These are phyloP conservation scores for Cladosporium sphaerospermum DNA, from an alignment of 2,329 filamentous ascomycete species.

Conservation along the genomic window DNA sequence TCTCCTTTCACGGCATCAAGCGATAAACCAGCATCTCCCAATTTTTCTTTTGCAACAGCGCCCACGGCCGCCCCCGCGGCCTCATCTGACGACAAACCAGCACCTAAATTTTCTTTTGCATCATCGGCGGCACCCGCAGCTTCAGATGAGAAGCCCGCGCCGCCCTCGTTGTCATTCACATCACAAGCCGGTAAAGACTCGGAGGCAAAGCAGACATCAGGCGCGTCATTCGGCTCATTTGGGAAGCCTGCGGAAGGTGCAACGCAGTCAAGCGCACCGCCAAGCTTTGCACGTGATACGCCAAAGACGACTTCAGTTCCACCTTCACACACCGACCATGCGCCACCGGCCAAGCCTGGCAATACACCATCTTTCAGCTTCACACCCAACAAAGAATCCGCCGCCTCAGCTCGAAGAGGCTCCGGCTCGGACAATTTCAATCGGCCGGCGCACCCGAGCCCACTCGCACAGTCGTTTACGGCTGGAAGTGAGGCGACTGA, in stretches of 20 bases:
- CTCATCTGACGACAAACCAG: no score
- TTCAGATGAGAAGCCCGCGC: background rate
- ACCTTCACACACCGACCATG: background rate
- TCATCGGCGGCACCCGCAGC: background rate
- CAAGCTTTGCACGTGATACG: conserved; percentile 1
- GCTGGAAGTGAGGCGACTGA: conserved; percentile 10
- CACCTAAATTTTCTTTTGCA: no score
- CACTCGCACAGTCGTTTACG: conserved; percentile 28
- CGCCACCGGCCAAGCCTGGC: background rate
- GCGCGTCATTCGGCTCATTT: background rate
- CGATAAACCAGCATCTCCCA: background rate
- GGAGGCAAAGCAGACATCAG: background rate
- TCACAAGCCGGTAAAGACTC: background rate
- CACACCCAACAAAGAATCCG: conserved; percentile 9
- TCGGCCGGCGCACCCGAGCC: conserved; percentile 20
- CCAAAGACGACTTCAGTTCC: conserved; percentile 10
- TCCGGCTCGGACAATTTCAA: conserved; percentile 5
- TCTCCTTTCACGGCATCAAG: background rate
- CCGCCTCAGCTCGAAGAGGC: conserved; percentile 8
- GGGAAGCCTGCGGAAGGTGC: conserved; percentile 6
- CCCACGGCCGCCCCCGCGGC: no score
- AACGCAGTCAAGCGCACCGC: background rate
- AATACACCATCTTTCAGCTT: conserved; percentile 3
- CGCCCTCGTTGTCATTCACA: conserved; percentile 7
- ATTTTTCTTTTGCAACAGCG: background rate